Evolutionary conservation across 495 filamentous ascomycete species (phyloP).

Genomic region (Xylaria venustula): DNA sequence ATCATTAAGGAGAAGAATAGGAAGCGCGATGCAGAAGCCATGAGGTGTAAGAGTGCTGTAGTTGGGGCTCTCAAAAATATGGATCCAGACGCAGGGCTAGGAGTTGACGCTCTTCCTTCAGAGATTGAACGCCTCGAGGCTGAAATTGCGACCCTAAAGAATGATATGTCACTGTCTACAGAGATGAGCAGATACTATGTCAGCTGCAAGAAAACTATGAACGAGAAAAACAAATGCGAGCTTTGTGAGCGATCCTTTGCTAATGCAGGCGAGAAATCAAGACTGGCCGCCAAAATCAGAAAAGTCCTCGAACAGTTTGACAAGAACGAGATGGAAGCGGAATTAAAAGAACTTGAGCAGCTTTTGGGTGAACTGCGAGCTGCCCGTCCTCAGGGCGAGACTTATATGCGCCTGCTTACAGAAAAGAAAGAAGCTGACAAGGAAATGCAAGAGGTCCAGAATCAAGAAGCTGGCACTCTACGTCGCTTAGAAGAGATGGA

Average conservation of each 20-base stretch:
- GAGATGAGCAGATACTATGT: constrained; percentile 63
- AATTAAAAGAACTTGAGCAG: constrained; percentile 51
- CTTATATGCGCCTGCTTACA: constrained; percentile 62
- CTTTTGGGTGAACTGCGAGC: constrained; percentile 56
- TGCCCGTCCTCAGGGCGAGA: constrained; percentile 67
- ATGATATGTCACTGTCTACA: constrained; percentile 61
- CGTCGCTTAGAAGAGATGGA: constrained; percentile 73
- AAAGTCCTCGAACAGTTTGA: constrained; percentile 55
- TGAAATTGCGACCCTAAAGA: constrained; percentile 58
- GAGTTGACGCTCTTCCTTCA: constrained; percentile 39
- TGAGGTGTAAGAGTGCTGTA: constrained; percentile 53
- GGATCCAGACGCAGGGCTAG: constrained; percentile 24
- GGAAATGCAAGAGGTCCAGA: constrained; percentile 55
- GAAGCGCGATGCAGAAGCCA: constrained; percentile 63
- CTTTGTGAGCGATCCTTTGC: constrained; percentile 67
- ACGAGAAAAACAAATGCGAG: constrained; percentile 63
- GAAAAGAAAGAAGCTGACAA: constrained; percentile 70
- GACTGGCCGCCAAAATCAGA: constrained; percentile 60
- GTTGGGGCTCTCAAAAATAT: constrained; percentile 39
- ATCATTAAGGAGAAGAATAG: constrained; percentile 58
- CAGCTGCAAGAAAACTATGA: constrained; percentile 56
- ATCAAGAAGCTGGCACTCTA: constrained; percentile 58
- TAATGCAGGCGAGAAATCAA: constrained; percentile 50
- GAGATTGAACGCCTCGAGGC: constrained; percentile 52
- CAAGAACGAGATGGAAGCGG: constrained; percentile 52